These are phyloP conservation scores for Termitomyces sp. DNA, from an alignment of 768 basidiomycete genomes.

Conservation along the genomic window DNA sequence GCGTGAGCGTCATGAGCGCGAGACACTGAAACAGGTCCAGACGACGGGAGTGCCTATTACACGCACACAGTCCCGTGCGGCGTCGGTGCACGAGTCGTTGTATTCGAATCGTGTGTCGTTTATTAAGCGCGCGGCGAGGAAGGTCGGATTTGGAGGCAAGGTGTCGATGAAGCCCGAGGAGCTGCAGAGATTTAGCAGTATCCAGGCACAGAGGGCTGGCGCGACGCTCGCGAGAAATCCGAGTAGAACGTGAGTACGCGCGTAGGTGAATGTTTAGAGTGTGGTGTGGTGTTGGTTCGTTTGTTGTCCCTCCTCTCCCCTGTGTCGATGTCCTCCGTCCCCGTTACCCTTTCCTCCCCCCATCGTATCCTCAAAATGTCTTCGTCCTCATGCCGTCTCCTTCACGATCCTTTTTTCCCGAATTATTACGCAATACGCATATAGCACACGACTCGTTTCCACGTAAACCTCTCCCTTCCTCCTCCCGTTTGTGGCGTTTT, in stretches of 20 bases:
- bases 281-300: not conserved
- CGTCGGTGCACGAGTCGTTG: conserved; percentile 84
- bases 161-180: conserved; percentile 81
- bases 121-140: conserved; percentile 81
- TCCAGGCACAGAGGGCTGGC: conserved; percentile 79
- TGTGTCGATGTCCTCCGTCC: not conserved
- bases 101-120: conserved; percentile 96
- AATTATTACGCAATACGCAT: too few species aligned
- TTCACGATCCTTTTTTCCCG: not conserved
- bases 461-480: not conserved
- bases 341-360: not conserved
- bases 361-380: not conserved
- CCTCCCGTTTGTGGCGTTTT: too few species aligned
- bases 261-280: too few species aligned
- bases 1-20: conserved; percentile 60
- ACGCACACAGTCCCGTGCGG: conserved; percentile 86
- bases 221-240: conserved; percentile 74
- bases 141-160: conserved; percentile 84
- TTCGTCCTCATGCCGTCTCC: not conserved
- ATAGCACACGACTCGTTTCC: not conserved
- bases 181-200: conserved; percentile 78
- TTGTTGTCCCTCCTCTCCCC: not conserved
- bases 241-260: conserved; percentile 41
- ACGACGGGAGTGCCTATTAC: conserved; percentile 65
- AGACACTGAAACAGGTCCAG: conserved; percentile 23